Conservation (phyloP, 164 flowering plant genomes). For the Nymphaea thermarum region DNA sequence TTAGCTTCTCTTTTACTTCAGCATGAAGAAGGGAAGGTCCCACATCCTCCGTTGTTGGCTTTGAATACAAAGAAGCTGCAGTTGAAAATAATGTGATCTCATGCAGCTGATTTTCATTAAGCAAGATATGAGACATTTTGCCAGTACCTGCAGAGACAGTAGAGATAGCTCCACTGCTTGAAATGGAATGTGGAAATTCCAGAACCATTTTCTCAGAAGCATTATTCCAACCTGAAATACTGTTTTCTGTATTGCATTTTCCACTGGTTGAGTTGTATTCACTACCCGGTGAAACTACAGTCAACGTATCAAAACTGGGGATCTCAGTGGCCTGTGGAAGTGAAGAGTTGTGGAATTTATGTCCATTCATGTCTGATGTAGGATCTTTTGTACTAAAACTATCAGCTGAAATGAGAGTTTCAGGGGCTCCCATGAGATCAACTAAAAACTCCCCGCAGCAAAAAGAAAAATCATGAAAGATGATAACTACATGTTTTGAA, state of each 20-base stretch:
- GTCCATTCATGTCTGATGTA: slow-evolving; percentile 28
- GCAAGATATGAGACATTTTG: too few species aligned
- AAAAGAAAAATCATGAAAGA: slow-evolving; percentile 2
- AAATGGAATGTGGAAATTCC: slow-evolving; percentile 18
- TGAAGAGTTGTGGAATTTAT: slow-evolving; percentile 23
- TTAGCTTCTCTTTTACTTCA: slow-evolving; percentile 45
- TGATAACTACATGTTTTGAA: too few species aligned
- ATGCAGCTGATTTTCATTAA: slow-evolving; percentile 13
- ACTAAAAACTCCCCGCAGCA: slow-evolving; percentile 76
- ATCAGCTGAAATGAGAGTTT: slow-evolving; percentile 93
- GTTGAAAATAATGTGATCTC: slow-evolving; percentile 1
- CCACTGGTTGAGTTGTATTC: slow-evolving; percentile 25
- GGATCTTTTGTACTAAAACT: slow-evolving; percentile 46
- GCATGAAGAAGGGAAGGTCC: slow-evolving; percentile 31
- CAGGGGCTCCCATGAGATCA: slow-evolving; percentile 99
- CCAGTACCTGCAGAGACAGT: background rate
- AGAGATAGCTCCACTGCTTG: slow-evolving; percentile 15
- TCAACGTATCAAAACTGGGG: slow-evolving; percentile 16
- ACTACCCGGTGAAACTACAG: slow-evolving; percentile 15
- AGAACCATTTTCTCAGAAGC: slow-evolving; percentile 10
- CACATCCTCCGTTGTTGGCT: slow-evolving; percentile 31
- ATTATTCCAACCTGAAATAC: too few species aligned
- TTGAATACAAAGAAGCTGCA: slow-evolving; percentile 25
- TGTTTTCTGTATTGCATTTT: slow-evolving; percentile 7
- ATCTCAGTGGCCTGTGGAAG: slow-evolving; percentile 22